These are phyloP conservation scores for Capsicum chinense DNA, from an alignment of 257 asterid genomes.

Conservation along the genomic window DNA sequence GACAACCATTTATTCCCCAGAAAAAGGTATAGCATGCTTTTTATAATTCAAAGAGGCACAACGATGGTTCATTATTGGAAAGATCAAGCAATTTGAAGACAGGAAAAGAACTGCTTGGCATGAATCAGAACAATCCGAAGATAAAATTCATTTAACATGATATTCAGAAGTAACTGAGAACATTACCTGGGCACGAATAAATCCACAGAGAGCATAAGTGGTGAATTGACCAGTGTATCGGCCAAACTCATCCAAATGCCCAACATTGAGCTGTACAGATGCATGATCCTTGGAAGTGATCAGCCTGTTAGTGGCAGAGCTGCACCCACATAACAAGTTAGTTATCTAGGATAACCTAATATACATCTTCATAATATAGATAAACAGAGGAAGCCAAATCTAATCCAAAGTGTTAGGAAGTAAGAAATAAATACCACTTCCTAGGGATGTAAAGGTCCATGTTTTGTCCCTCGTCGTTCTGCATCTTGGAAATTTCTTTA, in stretches of 20 bases:
- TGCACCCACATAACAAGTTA: conserved; percentile 38
- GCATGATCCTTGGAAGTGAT: conserved; percentile 94
- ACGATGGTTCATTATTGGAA: neutral
- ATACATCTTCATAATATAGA: neutral
- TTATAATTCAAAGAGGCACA: neutral
- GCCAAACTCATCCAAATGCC: conserved; percentile 81
- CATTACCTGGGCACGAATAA: conserved; percentile 74
- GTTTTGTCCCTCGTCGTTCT: conserved; percentile 71
- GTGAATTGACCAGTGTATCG: conserved; percentile 62
- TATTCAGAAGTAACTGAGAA: neutral
- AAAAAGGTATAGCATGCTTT: neutral
- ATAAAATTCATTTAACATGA: neutral
- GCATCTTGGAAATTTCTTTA: conserved; percentile 46
- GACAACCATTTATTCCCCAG: neutral
- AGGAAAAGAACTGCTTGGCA: neutral
- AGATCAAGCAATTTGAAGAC: neutral
- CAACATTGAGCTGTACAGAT: conserved; percentile 79
- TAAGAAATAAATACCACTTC: conserved; percentile 50
- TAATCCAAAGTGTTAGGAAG: neutral
- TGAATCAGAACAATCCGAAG: neutral
- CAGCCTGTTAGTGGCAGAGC: conserved; percentile 86
- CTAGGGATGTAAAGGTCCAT: conserved; percentile 73
- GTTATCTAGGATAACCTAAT: neutral
- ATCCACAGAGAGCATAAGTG: conserved; percentile 81
- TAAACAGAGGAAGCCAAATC: neutral